Conservation (phyloP, 2,329 filamentous ascomycete genomes). For the Ceratocystis albifundus region DNA sequence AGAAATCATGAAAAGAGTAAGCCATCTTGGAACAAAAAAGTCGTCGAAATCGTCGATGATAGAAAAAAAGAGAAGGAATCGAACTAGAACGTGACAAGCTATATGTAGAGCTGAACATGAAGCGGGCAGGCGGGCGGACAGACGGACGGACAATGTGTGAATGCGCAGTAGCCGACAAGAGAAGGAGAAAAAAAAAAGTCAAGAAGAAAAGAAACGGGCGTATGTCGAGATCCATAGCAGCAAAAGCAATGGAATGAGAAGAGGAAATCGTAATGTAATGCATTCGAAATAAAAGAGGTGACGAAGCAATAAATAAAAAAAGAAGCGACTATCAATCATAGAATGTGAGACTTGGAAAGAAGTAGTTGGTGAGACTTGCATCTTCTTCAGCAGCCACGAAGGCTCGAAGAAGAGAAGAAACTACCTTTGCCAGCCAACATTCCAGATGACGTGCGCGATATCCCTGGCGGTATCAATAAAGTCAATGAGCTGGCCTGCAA, state of each 20-base stretch:
- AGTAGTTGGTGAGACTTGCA: neutral
- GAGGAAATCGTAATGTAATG: neutral
- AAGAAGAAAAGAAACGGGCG: neutral
- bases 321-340: neutral
- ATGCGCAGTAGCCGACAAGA: neutral
- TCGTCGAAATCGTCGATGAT: neutral
- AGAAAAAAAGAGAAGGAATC: neutral
- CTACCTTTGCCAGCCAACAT: slow-evolving; percentile 52
- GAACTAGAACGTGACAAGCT: neutral
- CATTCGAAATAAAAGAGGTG: neutral
- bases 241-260: neutral
- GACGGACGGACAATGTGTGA: neutral
- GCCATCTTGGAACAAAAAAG: neutral
- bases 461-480: slow-evolving; percentile 63
- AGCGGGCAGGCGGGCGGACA: neutral
- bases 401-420: slow-evolving; percentile 16
- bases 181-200: neutral
- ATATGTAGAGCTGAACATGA: neutral
- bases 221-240: neutral
- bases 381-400: slow-evolving; percentile 13
- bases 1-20: neutral
- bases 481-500: slow-evolving; percentile 71
- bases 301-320: neutral
- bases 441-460: slow-evolving; percentile 61
- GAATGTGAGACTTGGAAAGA: slow-evolving; percentile 4